phyloP scores from a whole-genome alignment of 176 grass and related monocot species.

The Oryza rufipogon region DNA sequence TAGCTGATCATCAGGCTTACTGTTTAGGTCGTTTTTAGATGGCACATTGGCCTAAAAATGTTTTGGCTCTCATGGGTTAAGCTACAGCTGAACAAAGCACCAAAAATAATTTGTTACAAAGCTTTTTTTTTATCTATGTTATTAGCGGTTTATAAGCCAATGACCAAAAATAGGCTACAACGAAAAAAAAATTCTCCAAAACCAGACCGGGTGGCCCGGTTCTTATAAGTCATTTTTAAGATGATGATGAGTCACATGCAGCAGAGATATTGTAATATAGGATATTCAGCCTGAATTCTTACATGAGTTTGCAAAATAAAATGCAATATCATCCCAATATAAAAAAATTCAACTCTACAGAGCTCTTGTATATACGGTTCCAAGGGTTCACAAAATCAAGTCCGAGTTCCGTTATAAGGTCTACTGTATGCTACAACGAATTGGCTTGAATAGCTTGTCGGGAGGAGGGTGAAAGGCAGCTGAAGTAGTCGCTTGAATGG shows the following conservation, averaged over 20 bases:
- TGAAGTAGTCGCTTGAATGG: slow-evolving; percentile 52
- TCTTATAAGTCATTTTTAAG: too few relatives aligned
- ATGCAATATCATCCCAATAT: slow-evolving; percentile 19
- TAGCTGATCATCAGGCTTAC: neutral
- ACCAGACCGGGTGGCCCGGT: too few relatives aligned
- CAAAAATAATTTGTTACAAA: too few relatives aligned
- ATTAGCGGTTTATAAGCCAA: too few relatives aligned
- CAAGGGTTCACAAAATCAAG: slow-evolving; percentile 30
- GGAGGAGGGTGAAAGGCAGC: slow-evolving; percentile 23
- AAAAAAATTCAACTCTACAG: slow-evolving; percentile 42
- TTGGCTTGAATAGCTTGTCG: slow-evolving; percentile 38
- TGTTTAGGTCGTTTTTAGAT: neutral
- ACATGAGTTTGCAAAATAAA: slow-evolving; percentile 20
- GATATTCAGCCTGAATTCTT: slow-evolving; percentile 27
- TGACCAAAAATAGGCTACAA: too few relatives aligned
- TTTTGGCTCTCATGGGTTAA: too few relatives aligned
- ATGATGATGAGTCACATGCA: neutral
- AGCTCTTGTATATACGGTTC: slow-evolving; percentile 49
- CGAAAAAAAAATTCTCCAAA: too few relatives aligned
- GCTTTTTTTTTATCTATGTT: too few relatives aligned
- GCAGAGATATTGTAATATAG: neutral
- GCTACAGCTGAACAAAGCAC: too few relatives aligned
- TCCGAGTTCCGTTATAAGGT: slow-evolving; percentile 25
- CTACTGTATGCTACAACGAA: slow-evolving; percentile 42
- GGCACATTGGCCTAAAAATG: neutral